These are phyloP conservation scores for Pleurotus citrinopileatus DNA, from an alignment of 768 basidiomycete genomes.

Conservation along the genomic window DNA sequence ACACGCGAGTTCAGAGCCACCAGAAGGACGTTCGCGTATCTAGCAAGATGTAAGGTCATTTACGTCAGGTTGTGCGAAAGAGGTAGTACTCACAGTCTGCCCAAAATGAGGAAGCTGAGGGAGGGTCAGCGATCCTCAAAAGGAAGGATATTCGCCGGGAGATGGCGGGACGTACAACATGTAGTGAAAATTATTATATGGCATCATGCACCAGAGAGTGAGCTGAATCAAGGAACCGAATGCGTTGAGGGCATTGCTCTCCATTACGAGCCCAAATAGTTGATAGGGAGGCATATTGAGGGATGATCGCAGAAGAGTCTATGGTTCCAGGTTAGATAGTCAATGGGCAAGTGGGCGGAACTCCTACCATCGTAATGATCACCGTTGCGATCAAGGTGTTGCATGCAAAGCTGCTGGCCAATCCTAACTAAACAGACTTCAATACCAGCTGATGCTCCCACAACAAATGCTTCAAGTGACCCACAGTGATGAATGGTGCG, in stretches of 20 bases:
- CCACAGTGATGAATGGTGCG: neutral
- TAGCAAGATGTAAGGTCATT: neutral
- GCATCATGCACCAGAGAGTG: conserved; percentile 14
- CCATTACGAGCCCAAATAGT: conserved; percentile 9
- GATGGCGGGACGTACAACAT: conserved; percentile 12
- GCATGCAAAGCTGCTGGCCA: conserved; percentile 11
- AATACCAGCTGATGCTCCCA: neutral
- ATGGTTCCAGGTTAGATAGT: no score
- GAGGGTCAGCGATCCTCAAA: neutral
- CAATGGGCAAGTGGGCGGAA: neutral
- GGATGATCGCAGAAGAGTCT: neutral
- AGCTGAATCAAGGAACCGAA: conserved; percentile 13
- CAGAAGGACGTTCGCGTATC: conserved; percentile 13
- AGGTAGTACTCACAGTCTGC: conserved; percentile 12
- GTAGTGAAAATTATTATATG: conserved; percentile 15
- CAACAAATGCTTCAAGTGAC: neutral
- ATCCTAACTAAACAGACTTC: conserved; percentile 12
- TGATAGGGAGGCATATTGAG: neutral
- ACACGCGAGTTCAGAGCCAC: conserved; percentile 14
- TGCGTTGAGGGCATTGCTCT: conserved; percentile 16
- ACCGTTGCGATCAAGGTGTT: conserved; percentile 25
- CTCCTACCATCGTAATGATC: conserved; percentile 12
- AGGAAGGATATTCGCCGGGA: neutral
- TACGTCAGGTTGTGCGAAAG: neutral
- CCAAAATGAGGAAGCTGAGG: conserved; percentile 15